These are phyloP conservation scores for Schoenoplectus tabernaemontani DNA, from an alignment of 202 grass and related monocot species.

Conservation along the genomic window DNA sequence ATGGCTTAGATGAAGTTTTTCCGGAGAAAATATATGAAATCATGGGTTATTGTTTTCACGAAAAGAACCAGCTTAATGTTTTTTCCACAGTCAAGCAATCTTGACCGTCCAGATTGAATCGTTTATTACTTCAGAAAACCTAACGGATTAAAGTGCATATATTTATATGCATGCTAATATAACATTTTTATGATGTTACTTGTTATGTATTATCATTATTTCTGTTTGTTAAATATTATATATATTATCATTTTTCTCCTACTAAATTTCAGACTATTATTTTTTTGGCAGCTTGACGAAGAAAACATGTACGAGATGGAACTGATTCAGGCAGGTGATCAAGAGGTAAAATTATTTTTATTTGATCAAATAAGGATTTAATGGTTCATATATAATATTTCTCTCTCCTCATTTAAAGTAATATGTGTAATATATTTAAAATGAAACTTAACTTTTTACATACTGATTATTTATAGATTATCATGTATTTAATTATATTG, in stretches of 20 bases:
- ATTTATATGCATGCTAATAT: neutral
- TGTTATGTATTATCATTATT: neutral
- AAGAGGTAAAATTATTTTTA: too few relatives aligned
- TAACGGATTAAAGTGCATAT: neutral
- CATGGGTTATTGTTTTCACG: neutral
- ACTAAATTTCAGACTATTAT: neutral
- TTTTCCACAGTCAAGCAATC: neutral
- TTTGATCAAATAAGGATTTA: too few relatives aligned
- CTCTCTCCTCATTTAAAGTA: too few relatives aligned
- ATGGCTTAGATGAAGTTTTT: neutral
- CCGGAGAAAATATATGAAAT: neutral
- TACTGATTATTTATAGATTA: too few relatives aligned
- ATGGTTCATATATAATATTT: too few relatives aligned
- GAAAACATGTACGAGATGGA: conserved; percentile 25
- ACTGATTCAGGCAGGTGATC: conserved; percentile 19
- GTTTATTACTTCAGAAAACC: neutral
- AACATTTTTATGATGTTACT: too few relatives aligned
- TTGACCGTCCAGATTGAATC: neutral
- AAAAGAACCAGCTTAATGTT: too few relatives aligned
- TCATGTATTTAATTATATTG: too few relatives aligned
- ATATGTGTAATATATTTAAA: too few relatives aligned
- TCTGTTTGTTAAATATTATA: too few relatives aligned
- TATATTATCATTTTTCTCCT: neutral
- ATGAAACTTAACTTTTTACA: too few relatives aligned
- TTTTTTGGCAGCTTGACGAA: conserved; percentile 22